Evolutionary conservation across 768 basidiomycete species (phyloP).

Genomic region (Pluteus cervinus): DNA sequence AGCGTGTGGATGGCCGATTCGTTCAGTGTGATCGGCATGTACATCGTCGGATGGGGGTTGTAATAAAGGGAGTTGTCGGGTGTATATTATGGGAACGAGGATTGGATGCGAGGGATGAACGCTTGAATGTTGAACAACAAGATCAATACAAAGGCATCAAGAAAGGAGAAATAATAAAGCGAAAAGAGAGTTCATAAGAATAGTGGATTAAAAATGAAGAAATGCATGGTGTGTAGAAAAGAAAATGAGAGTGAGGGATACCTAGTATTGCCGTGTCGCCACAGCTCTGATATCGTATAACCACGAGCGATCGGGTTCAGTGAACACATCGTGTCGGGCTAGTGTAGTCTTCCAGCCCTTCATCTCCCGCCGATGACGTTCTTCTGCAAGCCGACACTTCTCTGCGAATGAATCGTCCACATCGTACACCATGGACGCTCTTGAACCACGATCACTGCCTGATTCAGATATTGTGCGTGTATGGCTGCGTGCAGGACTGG

Average conservation of each 20-base stretch:
- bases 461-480: conserved; percentile 68
- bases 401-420: conserved; percentile 71
- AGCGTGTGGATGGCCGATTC: conserved; percentile 1
- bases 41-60: no score
- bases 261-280: conserved; percentile 77
- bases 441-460: conserved; percentile 73
- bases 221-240: conserved; percentile 20
- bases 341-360: conserved; percentile 63
- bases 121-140: conserved; percentile 3
- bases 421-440: conserved; percentile 69
- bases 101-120: no score
- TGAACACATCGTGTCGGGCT: conserved; percentile 29
- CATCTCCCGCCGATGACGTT: conserved; percentile 79
- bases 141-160: conserved; percentile 4
- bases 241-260: conserved; percentile 12
- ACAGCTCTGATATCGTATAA: conserved; percentile 81
- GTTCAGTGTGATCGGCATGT: conserved; percentile 6
- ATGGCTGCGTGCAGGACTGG: conserved; percentile 60
- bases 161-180: conserved; percentile 6
- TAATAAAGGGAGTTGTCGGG: no score
- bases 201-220: conserved; percentile 16
- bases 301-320: conserved; percentile 53
- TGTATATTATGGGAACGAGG: no score
- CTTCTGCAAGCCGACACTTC: conserved; percentile 71
- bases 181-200: conserved; percentile 4